Evolutionary conservation across 2,329 filamentous ascomycete species (phyloP), one percentile per base, ranked within the genome.

Genomic region (Trichoderma sp.): DNA sequence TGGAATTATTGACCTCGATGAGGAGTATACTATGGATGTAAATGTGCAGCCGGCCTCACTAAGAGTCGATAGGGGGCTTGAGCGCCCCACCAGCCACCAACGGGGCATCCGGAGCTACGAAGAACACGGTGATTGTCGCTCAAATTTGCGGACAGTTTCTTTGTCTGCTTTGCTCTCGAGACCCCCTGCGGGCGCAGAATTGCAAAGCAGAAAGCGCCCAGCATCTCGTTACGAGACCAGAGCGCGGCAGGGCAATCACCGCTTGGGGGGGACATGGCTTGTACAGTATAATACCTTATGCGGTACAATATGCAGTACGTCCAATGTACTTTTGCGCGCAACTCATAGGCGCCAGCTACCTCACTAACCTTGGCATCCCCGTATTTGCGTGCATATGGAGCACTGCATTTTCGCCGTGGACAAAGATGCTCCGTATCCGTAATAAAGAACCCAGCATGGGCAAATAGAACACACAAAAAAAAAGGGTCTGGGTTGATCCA

Each of bases 61-160:
- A 60, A 29, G 34, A 52, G 60, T 54, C 25, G 22, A 64, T 64
- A 64, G 60, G 61, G 50, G 50, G 35, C 25, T 54, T 56, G 50
- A 25, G 50, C 32, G n/a, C 50, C 35, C 61, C 61, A 64, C 61
- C 27, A 15, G n/a, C n/a, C 34, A 32, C 42, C 22, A 25, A 64
- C 50, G 61, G 61, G 61, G 61, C 61, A 56, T 64, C 61, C 61
- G 61, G 61, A 64, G 61, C 61, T 56, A 64, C 61, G 9, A 35
- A 42, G 39, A 42, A n/a, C n/a, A 42, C 56, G 61, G n/a, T 17
- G 52, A 64, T 45, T 35, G 34, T 56, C n/a, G 61, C 61, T 56
- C 35, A 45, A 64, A 54, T 64, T 64, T 56, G 48, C 52, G 61
- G 52, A 64, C 12, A 15, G 50, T 54, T 35, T 53, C n/a, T 42